Percentiles rank a stretch among this genome's conserved stretches.
phyloP scores from a whole-genome alignment of 441 rosid species.

The Erysimum pusillum region DNA sequence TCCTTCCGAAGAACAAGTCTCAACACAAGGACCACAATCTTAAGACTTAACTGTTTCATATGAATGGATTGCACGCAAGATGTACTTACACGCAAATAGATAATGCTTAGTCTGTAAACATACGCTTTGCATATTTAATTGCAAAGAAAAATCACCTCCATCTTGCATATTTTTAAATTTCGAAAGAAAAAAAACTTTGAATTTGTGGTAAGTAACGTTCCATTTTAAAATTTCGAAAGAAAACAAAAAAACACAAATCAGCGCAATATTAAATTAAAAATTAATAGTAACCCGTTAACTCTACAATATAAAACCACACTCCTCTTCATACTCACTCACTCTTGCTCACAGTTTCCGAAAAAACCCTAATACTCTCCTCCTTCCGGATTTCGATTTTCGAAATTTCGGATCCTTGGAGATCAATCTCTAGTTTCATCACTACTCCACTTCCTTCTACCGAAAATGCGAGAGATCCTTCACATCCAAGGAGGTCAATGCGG shows the following conservation, averaged over 20 bases:
- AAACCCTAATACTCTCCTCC: neutral
- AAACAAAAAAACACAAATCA: neutral
- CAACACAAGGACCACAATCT: neutral
- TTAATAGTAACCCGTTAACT: neutral
- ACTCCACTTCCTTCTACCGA: constrained; percentile 10
- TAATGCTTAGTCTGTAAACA: neutral
- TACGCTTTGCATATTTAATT: neutral
- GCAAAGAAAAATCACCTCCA: neutral
- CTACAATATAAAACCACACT: constrained; percentile 3
- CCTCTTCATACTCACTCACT: constrained; percentile 16
- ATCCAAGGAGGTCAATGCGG: constrained; percentile 70
- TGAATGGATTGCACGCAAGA: neutral
- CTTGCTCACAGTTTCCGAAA: neutral
- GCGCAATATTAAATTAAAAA: neutral
- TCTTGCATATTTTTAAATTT: neutral
- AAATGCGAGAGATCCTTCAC: constrained; percentile 71
- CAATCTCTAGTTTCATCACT: neutral
- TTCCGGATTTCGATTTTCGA: constrained; percentile 32
- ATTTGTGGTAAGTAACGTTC: too few species aligned
- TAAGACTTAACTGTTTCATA: neutral
- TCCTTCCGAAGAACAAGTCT: neutral
- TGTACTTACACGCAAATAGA: neutral
- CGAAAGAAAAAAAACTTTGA: too few species aligned
- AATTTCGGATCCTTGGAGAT: neutral
- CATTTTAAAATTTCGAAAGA: neutral